Evolutionary conservation across 495 filamentous ascomycete genomes (phyloP).

Genomic region (Penicillium diatomitis): DNA sequence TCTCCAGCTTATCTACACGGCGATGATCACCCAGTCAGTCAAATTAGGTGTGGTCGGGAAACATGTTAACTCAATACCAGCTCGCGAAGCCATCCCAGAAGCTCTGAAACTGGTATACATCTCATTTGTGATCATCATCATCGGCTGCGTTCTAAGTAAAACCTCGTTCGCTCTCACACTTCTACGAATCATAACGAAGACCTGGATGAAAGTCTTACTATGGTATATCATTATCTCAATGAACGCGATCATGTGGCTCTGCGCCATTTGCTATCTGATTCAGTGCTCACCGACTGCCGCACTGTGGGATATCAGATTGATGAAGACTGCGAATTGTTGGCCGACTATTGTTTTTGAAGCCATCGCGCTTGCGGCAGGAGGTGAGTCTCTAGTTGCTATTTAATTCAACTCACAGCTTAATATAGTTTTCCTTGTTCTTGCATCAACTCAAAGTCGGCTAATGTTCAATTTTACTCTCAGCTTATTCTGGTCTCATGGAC

Average conservation of each 20-base stretch:
- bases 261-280: constrained; percentile 13
- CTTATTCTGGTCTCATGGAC: constrained; percentile 19
- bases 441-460: no score
- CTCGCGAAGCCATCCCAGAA: background rate
- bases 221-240: constrained; percentile 20
- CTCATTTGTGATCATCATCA: constrained; percentile 9
- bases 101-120: constrained; percentile 14
- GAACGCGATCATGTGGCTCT: constrained; percentile 16
- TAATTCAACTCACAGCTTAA: no score
- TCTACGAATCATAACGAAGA: constrained; percentile 11
- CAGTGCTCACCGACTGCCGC: constrained; percentile 13
- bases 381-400: background rate
- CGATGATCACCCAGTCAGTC: constrained; percentile 2
- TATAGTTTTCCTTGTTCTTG: no score
- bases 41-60: constrained; percentile 7
- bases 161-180: constrained; percentile 19
- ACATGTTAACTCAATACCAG: constrained; percentile 4
- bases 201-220: constrained; percentile 14
- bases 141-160: constrained; percentile 17
- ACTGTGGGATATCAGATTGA: constrained; percentile 11
- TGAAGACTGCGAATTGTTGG: constrained; percentile 15
- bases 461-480: background rate
- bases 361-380: constrained; percentile 14
- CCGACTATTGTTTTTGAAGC: constrained; percentile 10
- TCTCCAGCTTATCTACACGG: constrained; percentile 4